phyloP scores from a whole-genome alignment of 257 asterid species.

The Leptodermis oblonga region DNA sequence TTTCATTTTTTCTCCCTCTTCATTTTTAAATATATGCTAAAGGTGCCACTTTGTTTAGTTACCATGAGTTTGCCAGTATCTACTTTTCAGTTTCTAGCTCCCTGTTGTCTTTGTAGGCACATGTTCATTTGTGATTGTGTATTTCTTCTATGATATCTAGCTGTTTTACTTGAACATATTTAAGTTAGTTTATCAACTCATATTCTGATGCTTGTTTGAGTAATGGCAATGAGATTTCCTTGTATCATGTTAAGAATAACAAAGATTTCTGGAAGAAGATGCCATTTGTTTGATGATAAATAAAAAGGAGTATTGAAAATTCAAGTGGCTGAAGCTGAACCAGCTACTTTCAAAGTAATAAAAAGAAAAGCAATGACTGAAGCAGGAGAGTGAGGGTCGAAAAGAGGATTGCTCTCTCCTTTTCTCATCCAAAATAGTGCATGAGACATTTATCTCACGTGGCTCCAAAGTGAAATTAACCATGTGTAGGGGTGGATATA shows the following conservation, averaged over 20 bases:
- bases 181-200: background rate
- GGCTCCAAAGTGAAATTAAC: background rate
- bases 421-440: background rate
- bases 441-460: background rate
- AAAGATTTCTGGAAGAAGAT: background rate
- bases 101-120: background rate
- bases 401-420: background rate
- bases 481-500: background rate
- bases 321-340: background rate
- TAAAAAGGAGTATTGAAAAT: background rate
- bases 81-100: background rate
- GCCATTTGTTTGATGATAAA: no score
- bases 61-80: background rate
- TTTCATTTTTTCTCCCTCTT: conserved; percentile 7
- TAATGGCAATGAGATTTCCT: background rate
- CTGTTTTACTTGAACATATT: background rate
- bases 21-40: background rate
- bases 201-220: background rate
- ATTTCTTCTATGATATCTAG: background rate
- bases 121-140: background rate
- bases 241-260: background rate
- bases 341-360: background rate
- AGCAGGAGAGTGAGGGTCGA: background rate
- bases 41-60: background rate
- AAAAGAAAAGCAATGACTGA: background rate